Base-by-base conservation (phyloP, 257 asterid species). In the Galeopsis tetrahit region DNA sequence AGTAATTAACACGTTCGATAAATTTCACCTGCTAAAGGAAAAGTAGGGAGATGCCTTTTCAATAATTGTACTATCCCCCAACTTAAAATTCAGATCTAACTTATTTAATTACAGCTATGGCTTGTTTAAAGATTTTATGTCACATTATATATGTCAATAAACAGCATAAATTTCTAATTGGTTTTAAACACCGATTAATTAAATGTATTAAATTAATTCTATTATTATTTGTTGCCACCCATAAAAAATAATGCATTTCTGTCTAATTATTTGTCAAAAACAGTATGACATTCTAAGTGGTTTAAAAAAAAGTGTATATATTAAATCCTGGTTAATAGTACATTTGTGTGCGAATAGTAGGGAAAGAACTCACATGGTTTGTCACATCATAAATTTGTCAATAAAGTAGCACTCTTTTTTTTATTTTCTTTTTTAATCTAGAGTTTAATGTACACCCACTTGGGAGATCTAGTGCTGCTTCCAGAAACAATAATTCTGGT, bases 301-400 rank as follows among this genome's bases (percentile, higher is more conserved):
- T 49, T 49, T 49, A 49, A 49, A 21, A 21, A 21, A 21, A 21
- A 21, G 28, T 21, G 28, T 21, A n/a, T n/a, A 52, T 52, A 9
- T 4, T 48, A 13, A 52, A 52, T 3, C 4, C 32, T 52, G 58
- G 10, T 52, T 52, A 52, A 5, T 52, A 51, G 4, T 49, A 10
- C 21, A 49, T 51, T 14, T 4, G 57, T 4, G 57, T 44, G 51
- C 14, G 14, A 57, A 36, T 59, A 14, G 43, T 60, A 49, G 66
- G 43, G 35, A 21, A 60, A 65, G 39, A 72, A 34, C 0, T 10
- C 76, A 78, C 82, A 68, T 78, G 82, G 77, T 48, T 4, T 71
- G 84, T 71, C 68, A 61, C 70, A 34, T 68, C 77, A 69, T 40
- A 63, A 72, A 53, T 72, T 75, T 75, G 76, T 68, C 68, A n/a